phyloP scores from a whole-genome alignment of 179 eudicot species.

The Silene coronaria region DNA sequence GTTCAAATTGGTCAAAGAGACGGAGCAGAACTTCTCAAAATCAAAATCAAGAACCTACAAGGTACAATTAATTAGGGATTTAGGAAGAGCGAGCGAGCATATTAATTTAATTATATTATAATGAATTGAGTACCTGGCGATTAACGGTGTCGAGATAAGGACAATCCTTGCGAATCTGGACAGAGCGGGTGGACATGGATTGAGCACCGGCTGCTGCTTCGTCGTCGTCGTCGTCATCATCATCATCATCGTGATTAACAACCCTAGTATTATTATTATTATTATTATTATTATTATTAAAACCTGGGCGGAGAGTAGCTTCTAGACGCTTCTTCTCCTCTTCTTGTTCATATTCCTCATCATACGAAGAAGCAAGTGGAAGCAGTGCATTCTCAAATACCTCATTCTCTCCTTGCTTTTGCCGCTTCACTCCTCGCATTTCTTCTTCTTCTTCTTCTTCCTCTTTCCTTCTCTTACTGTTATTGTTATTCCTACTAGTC shows the following conservation, averaged over 20 bases:
- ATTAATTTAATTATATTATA: no score
- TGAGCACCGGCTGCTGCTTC: conserved; percentile 34
- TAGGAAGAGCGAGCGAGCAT: background rate
- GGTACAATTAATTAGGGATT: background rate
- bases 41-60: conserved; percentile 86
- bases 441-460: conserved; percentile 29
- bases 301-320: background rate
- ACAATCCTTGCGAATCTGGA: conserved; percentile 73
- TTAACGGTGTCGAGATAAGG: conserved; percentile 94
- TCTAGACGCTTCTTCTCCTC: conserved; percentile 38
- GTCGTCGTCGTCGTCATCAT: conserved; percentile 32
- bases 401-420: conserved; percentile 33
- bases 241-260: conserved; percentile 2
- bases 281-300: background rate
- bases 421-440: conserved; percentile 30
- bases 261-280: background rate
- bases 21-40: conserved; percentile 89
- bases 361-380: conserved; percentile 72
- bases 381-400: conserved; percentile 61
- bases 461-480: no score
- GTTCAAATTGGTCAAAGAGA: conserved; percentile 68
- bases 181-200: conserved; percentile 31
- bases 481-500: no score
- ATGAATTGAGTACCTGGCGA: no score
- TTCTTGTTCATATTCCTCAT: conserved; percentile 62